Percentiles rank a stretch among this genome's conserved stretches.
Evolutionary conservation across 108 stramenopile species (phyloP).

Genomic region (Skeletonema grethae): DNA sequence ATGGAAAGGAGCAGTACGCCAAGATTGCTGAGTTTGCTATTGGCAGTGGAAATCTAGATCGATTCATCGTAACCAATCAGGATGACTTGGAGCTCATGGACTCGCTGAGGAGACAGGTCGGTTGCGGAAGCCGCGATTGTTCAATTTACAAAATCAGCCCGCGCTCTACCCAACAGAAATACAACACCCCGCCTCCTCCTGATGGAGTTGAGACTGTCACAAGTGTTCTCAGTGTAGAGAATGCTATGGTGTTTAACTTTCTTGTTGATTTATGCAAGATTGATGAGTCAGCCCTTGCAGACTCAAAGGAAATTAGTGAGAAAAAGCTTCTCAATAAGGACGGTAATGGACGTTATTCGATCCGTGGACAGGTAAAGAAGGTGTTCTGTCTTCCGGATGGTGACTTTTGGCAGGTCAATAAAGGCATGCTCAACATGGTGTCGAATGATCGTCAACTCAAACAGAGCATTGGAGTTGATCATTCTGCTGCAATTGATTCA

Average conservation of each 20-base stretch:
- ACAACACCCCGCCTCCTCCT: conserved; percentile 58
- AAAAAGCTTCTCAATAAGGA: conserved; percentile 47
- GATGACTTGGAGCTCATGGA: conserved; percentile 62
- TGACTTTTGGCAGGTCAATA: conserved; percentile 70
- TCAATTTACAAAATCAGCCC: conserved; percentile 55
- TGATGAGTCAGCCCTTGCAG: conserved; percentile 65
- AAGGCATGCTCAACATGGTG: conserved; percentile 46
- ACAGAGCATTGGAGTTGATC: conserved; percentile 77
- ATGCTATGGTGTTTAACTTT: conserved; percentile 82
- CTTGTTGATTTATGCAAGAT: conserved; percentile 73
- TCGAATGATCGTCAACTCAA: conserved; percentile 56
- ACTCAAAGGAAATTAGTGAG: conserved; percentile 66
- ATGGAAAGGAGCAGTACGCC: conserved; percentile 81
- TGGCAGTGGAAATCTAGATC: conserved; percentile 58
- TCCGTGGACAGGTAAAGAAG: conserved; percentile 68
- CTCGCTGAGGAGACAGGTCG: conserved; percentile 52
- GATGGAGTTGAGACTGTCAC: conserved; percentile 76
- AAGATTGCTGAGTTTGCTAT: conserved; percentile 70
- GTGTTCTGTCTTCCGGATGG: conserved; percentile 74
- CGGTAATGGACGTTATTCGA: conserved; percentile 43
- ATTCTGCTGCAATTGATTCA: conserved; percentile 59
- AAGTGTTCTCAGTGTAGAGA: conserved; percentile 58
- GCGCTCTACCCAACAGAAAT: conserved; percentile 44
- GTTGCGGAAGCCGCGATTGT: conserved; percentile 70
- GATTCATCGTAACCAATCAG: conserved; percentile 76